phyloP scores from a whole-genome alignment of 331 rosid species.

The Pyrus hybrid region DNA sequence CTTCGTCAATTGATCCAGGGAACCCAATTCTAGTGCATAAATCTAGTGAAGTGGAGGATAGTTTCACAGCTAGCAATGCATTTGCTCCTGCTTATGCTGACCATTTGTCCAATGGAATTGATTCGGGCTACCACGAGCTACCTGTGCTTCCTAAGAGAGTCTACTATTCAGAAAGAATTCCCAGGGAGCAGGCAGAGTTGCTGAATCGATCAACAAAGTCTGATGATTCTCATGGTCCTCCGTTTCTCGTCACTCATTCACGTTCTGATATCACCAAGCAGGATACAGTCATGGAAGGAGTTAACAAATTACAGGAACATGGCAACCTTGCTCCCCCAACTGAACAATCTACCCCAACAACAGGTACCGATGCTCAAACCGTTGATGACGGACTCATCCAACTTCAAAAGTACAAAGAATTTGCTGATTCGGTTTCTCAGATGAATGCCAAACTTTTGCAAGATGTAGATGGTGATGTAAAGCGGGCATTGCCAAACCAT shows the following conservation, averaged over 20 bases:
- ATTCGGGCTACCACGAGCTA: constrained; percentile 51
- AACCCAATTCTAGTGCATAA: neutral
- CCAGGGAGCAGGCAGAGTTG: constrained; percentile 75
- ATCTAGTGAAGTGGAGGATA: constrained; percentile 41
- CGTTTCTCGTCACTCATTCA: constrained; percentile 45
- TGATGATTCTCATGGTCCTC: constrained; percentile 55
- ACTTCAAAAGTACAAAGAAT: constrained; percentile 39
- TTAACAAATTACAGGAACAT: constrained; percentile 29
- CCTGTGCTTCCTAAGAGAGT: constrained; percentile 67
- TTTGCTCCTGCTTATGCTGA: constrained; percentile 42
- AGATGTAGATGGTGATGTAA: constrained; percentile 33
- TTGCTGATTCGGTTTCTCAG: constrained; percentile 40
- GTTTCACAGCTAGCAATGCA: constrained; percentile 31
- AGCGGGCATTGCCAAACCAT: constrained; percentile 23
- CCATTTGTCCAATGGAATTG: constrained; percentile 45
- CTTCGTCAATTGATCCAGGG: neutral
- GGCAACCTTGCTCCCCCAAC: constrained; percentile 28
- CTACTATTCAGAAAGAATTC: constrained; percentile 78
- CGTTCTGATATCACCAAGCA: constrained; percentile 34
- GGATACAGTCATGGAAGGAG: constrained; percentile 34
- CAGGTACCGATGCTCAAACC: constrained; percentile 27
- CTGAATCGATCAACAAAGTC: constrained; percentile 77
- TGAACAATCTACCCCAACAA: constrained; percentile 24
- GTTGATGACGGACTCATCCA: constrained; percentile 43
- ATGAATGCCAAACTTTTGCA: constrained; percentile 40